Evolutionary conservation across 2,329 filamentous ascomycete species (phyloP).

Genomic region (Paecilomyces dactylethromorphus): DNA sequence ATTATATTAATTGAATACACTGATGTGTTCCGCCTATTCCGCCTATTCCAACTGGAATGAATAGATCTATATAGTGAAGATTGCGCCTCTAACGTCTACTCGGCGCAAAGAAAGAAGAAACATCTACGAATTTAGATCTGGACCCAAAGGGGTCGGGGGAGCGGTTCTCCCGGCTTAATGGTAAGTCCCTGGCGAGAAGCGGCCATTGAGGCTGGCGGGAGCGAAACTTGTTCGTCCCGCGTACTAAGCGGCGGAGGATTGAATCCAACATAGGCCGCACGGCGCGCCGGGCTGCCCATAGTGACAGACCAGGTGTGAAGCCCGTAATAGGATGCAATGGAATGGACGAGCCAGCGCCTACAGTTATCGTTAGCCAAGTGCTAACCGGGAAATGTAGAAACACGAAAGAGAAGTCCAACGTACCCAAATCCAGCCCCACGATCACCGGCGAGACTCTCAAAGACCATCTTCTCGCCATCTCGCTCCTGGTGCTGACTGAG

Average conservation of each 20-base stretch:
- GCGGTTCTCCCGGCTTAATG: conserved; percentile 28
- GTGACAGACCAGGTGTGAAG: conserved; percentile 76
- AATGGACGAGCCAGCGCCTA: conserved; percentile 87
- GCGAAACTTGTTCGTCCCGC: conserved; percentile 18
- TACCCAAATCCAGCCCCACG: conserved; percentile 76
- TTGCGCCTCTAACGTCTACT: neutral
- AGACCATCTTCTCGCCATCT: conserved; percentile 64
- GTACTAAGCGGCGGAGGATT: conserved; percentile 26
- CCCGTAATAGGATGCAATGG: conserved; percentile 87
- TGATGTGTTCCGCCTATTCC: neutral
- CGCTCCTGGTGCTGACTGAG: conserved; percentile 29
- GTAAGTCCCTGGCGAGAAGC: conserved; percentile 20
- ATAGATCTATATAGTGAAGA: neutral
- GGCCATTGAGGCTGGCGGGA: conserved; percentile 7
- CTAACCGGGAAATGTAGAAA: neutral
- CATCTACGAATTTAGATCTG: conserved; percentile 20
- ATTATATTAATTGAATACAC: neutral
- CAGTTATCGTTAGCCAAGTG: conserved; percentile 11
- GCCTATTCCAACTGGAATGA: neutral
- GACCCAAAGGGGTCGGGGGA: conserved; percentile 31
- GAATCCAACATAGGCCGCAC: conserved; percentile 78
- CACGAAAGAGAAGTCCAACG: conserved; percentile 26
- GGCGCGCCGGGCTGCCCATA: conserved; percentile 60
- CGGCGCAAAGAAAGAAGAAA: neutral
- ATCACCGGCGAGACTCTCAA: conserved; percentile 71